Evolutionary conservation across 2,329 filamentous ascomycete species (phyloP), one percentile per base, ranked within the genome.

Genomic region (Phaeomoniella chlamydospora): DNA sequence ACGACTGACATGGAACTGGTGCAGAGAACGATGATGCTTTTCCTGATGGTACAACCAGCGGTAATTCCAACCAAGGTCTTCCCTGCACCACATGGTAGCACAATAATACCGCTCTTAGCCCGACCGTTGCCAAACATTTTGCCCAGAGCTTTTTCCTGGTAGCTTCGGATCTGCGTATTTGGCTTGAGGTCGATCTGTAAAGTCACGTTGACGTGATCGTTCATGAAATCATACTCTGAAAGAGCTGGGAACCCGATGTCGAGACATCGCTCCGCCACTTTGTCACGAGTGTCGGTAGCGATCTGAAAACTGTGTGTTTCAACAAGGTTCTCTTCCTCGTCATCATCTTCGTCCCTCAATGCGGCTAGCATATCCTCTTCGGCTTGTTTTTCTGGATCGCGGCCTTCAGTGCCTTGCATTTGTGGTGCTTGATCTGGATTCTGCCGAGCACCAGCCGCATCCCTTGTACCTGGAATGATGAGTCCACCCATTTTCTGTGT

Each of bases 71-170:
- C 90, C 29, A 98, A 64, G 1, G 90, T 98, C 65, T 98, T 98
- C 40, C 90, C 90, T 13, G 90, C 90, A 46, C 90, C 90, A 55
- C 90, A 98, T 13, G 90, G 90, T 47, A 98, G 61, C 38, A 98
- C 90, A 40, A 98, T 98, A 46, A 98, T 92, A 39, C 90, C 90
- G 57, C 86, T 94, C 63, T 94, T 90, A 11, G 90, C 90, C 58
- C 90, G 80, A 34, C 88, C 88, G 52, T 98, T 98, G 52, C 90
- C 88, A 55, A 98, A 98, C 90, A 98, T 98, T 58, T 98, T 98
- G 63, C 84, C 93, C 6, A 98, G 66, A 45, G 86, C 93, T 62
- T 94, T 93, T 57, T 98, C 90, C 55, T 98, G 90, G 49, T 98
- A 98, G 64, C 73, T 78, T 54, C 88, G 77, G 53, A 96, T 96